Percentiles rank a stretch among this genome's conserved stretches.
These are phyloP conservation scores for Aspergillus campestris DNA, from an alignment of 495 filamentous ascomycete genomes.

Conservation along the genomic window DNA sequence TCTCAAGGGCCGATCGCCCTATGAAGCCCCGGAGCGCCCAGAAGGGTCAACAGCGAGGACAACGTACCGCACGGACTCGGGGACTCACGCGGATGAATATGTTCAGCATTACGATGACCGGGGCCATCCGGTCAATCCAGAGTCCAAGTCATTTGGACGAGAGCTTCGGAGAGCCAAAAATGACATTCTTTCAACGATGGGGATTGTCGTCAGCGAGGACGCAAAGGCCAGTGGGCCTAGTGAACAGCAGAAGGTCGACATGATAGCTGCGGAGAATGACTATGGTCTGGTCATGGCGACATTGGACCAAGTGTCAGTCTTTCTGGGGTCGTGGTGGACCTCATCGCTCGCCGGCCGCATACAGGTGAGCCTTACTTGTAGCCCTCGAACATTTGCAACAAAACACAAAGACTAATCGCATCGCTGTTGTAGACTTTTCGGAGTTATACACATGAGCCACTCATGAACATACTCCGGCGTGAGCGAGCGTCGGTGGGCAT, in stretches of 20 bases:
- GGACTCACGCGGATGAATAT: slow-evolving; percentile 37
- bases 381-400: neutral
- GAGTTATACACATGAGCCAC: slow-evolving; percentile 32
- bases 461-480: slow-evolving; percentile 29
- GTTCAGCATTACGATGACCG: slow-evolving; percentile 62
- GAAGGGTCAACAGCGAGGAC: slow-evolving; percentile 8
- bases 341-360: slow-evolving; percentile 36
- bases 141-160: slow-evolving; percentile 35
- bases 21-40: slow-evolving; percentile 47
- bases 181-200: slow-evolving; percentile 50
- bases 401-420: neutral
- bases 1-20: slow-evolving; percentile 62
- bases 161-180: slow-evolving; percentile 46
- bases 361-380: slow-evolving; percentile 28
- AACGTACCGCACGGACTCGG: slow-evolving; percentile 22
- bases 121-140: slow-evolving; percentile 58
- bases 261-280: slow-evolving; percentile 41
- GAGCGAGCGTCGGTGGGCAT: slow-evolving; percentile 29
- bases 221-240: slow-evolving; percentile 21
- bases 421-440: slow-evolving; percentile 31
- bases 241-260: slow-evolving; percentile 35
- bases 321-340: slow-evolving; percentile 37
- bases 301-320: slow-evolving; percentile 31
- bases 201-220: slow-evolving; percentile 42
- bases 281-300: slow-evolving; percentile 41